A percentile compares a stretch with the other conserved stretches of the same genome.
These are phyloP conservation scores for Bocquillonia castaneifolia DNA, from an alignment of 441 rosid species.

Conservation along the genomic window DNA sequence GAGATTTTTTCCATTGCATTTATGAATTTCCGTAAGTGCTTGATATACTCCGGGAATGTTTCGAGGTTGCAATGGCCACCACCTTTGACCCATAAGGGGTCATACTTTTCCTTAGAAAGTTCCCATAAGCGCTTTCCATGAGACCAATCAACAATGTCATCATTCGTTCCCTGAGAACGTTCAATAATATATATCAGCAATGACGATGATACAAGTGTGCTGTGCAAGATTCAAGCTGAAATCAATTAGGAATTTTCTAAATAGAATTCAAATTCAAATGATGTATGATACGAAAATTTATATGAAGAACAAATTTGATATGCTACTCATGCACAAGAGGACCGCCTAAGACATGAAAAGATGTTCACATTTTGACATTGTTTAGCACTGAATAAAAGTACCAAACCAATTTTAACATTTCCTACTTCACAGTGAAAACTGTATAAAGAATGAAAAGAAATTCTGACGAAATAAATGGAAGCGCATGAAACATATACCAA, in stretches of 20 bases:
- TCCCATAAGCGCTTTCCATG: constrained; percentile 81
- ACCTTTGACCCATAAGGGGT: constrained; percentile 76
- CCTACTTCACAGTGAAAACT: background rate
- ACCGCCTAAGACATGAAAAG: background rate
- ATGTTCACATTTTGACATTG: background rate
- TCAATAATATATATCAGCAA: constrained; percentile 14
- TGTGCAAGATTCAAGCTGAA: background rate
- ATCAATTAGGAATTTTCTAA: background rate
- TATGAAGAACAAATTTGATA: too few species aligned
- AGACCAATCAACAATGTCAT: constrained; percentile 61
- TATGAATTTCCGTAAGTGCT: constrained; percentile 55
- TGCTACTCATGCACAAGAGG: too few species aligned
- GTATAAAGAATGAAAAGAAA: background rate
- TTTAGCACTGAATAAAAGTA: background rate
- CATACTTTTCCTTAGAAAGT: constrained; percentile 61
- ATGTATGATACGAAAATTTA: too few species aligned
- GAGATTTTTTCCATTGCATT: constrained; percentile 61
- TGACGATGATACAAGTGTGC: background rate
- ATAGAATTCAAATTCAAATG: too few species aligned
- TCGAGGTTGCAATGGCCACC: constrained; percentile 75
- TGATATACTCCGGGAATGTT: constrained; percentile 56
- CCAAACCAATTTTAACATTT: background rate
- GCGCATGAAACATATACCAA: background rate
- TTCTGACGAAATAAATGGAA: background rate
- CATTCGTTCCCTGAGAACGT: constrained; percentile 62